phyloP scores from a whole-genome alignment of 495 filamentous ascomycete genomes.

The Neurospora sp. region DNA sequence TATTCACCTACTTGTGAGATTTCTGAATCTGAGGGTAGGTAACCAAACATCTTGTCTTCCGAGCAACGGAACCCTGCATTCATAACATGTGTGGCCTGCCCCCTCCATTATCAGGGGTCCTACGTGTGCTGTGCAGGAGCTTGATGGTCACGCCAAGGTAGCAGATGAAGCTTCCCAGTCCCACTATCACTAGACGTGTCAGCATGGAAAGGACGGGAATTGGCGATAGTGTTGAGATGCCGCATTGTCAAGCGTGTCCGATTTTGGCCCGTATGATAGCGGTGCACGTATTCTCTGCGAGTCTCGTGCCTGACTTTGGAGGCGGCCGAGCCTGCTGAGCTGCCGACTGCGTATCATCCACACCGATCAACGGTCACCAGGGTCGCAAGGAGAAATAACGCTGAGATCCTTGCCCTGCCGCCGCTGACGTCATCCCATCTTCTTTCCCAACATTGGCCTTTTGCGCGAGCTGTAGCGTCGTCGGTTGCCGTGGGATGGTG shows the following conservation, averaged over 20 bases:
- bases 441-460: not conserved
- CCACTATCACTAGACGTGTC: not conserved
- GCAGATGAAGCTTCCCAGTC: not conserved
- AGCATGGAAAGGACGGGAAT: not conserved
- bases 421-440: constrained; percentile 10
- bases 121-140: not conserved
- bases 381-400: not conserved
- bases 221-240: not conserved
- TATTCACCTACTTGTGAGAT: not conserved
- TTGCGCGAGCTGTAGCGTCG: not conserved
- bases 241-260: not conserved
- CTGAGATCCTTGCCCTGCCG: constrained; percentile 5
- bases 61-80: not conserved
- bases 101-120: not conserved
- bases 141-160: not conserved
- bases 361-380: too few relatives aligned
- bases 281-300: too few relatives aligned
- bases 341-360: too few relatives aligned
- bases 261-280: not conserved
- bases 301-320: too few relatives aligned
- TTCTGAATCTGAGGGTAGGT: not conserved
- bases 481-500: not conserved
- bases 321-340: too few relatives aligned
- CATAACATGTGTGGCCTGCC: not conserved
- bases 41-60: not conserved